phyloP scores from a whole-genome alignment of 2,329 filamentous ascomycete species.

The Penicillium sp. region DNA sequence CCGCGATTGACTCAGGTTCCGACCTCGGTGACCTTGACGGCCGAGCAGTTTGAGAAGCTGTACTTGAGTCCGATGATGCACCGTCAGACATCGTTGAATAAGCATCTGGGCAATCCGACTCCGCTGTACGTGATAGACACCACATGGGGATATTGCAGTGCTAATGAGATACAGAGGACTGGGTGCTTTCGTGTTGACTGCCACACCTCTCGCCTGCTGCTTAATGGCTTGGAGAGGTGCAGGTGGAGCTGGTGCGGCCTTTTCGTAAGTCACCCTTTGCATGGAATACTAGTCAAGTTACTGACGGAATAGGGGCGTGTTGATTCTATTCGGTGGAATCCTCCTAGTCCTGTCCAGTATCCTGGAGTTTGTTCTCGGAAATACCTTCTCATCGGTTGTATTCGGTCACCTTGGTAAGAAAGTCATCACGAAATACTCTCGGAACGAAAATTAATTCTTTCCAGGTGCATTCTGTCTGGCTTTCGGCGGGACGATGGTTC shows the following conservation, averaged over 20 bases:
- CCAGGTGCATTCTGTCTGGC: constrained; percentile 13
- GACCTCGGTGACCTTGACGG: constrained; percentile 26
- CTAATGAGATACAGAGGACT: constrained; percentile 4
- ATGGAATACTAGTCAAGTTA: constrained; percentile 2
- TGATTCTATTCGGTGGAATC: constrained; percentile 34
- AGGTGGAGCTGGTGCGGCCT: constrained; percentile 10
- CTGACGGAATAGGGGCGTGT: constrained; percentile 21
- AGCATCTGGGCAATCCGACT: constrained; percentile 31
- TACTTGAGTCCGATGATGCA: constrained; percentile 33
- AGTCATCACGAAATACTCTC: background rate
- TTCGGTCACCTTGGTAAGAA: constrained; percentile 17
- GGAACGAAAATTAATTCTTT: background rate
- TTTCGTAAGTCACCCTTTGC: constrained; percentile 6
- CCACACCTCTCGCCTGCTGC: constrained; percentile 7
- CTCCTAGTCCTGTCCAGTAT: constrained; percentile 31
- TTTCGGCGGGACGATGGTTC: constrained; percentile 9
- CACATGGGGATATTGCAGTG: background rate
- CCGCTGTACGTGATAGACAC: constrained; percentile 19
- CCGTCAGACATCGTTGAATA: constrained; percentile 27
- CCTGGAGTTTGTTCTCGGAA: constrained; percentile 34
- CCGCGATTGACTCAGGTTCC: constrained; percentile 9
- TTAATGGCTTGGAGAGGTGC: constrained; percentile 14
- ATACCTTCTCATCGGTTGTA: constrained; percentile 27
- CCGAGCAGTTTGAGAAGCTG: constrained; percentile 34
- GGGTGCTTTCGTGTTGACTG: constrained; percentile 10